Evolutionary conservation across 345 rosid species (phyloP).

Genomic region (Euphorbia tirucalli): DNA sequence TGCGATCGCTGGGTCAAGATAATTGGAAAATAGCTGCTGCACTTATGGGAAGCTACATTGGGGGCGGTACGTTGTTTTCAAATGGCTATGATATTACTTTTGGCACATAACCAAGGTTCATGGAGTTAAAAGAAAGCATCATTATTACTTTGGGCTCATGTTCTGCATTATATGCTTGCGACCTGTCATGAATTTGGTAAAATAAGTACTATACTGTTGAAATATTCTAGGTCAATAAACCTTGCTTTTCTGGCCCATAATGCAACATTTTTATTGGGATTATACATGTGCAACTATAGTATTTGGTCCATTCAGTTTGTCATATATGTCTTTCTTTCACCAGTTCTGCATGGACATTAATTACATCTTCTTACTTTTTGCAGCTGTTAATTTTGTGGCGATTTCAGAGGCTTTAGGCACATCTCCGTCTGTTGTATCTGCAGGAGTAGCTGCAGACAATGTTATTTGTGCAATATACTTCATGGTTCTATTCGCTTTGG

Average conservation of each 20-base stretch:
- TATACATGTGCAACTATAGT: not conserved
- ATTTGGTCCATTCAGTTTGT: not conserved
- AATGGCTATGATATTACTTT: not conserved
- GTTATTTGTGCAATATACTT: slow-evolving; percentile 68
- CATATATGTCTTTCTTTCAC: slow-evolving; percentile 6
- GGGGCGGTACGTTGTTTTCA: slow-evolving; percentile 34
- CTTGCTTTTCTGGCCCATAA: not conserved
- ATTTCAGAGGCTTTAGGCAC: slow-evolving; percentile 70
- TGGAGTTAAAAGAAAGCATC: not conserved
- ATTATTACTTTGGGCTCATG: not conserved
- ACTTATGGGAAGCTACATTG: slow-evolving; percentile 81
- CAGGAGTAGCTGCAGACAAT: slow-evolving; percentile 81
- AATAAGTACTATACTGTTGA: not conserved
- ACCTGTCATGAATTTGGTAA: not conserved
- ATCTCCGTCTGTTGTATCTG: slow-evolving; percentile 80
- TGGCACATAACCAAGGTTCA: not conserved
- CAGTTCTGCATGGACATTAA: not conserved
- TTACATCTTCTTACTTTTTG: slow-evolving; percentile 12
- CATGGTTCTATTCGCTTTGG: slow-evolving; percentile 61
- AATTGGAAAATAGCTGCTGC: slow-evolving; percentile 95
- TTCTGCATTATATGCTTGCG: not conserved
- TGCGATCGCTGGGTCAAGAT: slow-evolving; percentile 86
- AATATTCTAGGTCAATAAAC: not conserved
- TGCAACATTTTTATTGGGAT: not conserved
- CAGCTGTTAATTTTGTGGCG: slow-evolving; percentile 87